Conservation (phyloP, 2,329 filamentous ascomycete genomes). For the Colletotrichum spinosum region DNA sequence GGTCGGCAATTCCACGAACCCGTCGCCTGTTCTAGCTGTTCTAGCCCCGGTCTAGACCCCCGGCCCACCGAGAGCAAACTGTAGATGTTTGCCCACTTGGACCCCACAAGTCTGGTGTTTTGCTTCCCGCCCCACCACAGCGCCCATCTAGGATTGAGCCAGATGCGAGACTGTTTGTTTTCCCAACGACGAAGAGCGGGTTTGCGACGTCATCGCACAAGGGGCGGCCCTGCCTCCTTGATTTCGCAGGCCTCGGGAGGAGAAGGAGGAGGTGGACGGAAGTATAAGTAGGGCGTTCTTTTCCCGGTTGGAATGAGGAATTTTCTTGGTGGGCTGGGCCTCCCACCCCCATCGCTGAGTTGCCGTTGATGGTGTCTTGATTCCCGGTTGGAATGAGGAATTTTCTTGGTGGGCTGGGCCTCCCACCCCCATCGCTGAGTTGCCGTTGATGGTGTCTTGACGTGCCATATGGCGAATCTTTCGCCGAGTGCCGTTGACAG, state of each 20-base stretch:
- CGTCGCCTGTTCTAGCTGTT: background rate
- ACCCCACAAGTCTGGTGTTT: background rate
- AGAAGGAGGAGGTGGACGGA: background rate
- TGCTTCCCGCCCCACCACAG: background rate
- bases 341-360: background rate
- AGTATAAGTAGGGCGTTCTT: background rate
- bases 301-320: background rate
- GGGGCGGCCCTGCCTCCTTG: no score
- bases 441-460: no score
- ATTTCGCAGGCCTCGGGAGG: no score
- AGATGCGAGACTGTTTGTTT: background rate
- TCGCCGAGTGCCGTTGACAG: background rate
- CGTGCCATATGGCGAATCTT: no score
- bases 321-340: background rate
- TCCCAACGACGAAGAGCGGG: no score
- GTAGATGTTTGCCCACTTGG: slow-evolving; percentile 2
- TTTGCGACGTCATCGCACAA: no score
- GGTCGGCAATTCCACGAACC: background rate
- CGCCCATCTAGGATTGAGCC: background rate
- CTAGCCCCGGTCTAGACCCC: slow-evolving; percentile 7
- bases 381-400: no score
- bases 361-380: background rate
- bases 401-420: no score
- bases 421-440: no score
- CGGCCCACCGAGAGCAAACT: background rate